Percentiles rank a stretch among this genome's conserved stretches.
Evolutionary conservation across 805 yeast species (phyloP).

Genomic region (Ogataea henricii): DNA sequence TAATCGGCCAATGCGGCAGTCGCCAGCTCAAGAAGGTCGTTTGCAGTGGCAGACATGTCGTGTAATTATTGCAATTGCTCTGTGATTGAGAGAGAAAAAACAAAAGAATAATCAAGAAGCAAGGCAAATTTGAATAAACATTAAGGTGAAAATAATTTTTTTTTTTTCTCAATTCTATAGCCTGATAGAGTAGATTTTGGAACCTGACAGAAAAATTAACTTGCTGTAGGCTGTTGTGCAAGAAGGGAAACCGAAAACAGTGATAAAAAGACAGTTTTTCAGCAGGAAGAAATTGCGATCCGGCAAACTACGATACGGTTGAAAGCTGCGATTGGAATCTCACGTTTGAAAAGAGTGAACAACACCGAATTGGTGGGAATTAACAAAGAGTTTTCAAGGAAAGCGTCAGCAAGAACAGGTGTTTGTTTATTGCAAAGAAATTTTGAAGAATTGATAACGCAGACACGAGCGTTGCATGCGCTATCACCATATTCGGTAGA

Average conservation of each 20-base stretch:
- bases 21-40: conserved; percentile 8
- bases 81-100: neutral
- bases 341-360: neutral
- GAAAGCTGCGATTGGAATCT: neutral
- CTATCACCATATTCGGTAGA: neutral
- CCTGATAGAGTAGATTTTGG: conserved; percentile 3
- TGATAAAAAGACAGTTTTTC: neutral
- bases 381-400: neutral
- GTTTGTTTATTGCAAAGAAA: neutral
- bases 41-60: conserved; percentile 1
- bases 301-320: neutral
- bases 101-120: neutral
- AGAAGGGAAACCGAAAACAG: neutral
- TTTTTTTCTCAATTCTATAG: neutral
- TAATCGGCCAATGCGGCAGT: conserved; percentile 10
- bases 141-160: neutral
- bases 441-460: neutral
- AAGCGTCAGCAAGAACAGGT: neutral
- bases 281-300: neutral
- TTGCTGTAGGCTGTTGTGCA: conserved; percentile 9
- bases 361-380: neutral
- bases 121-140: no score
- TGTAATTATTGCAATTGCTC: neutral
- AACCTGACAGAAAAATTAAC: conserved; percentile 10
- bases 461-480: neutral